Conservation (phyloP, 2,329 filamentous ascomycete species). For the Thelonectria discophora region DNA sequence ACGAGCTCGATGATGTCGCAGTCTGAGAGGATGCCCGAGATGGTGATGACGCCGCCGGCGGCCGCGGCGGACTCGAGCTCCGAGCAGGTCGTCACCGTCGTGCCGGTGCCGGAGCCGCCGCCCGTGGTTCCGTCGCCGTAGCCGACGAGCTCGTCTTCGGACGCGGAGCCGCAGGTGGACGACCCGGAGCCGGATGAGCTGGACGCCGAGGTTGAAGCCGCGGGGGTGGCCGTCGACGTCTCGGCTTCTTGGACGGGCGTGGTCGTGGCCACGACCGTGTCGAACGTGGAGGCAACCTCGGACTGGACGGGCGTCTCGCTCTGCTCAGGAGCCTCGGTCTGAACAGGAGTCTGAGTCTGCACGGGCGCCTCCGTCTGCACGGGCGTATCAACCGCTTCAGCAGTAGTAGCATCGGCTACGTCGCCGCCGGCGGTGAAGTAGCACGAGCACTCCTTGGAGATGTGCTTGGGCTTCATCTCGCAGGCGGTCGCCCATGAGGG, state of each 20-base stretch:
- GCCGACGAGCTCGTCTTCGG: slow-evolving; percentile 33
- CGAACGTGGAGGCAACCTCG: slow-evolving; percentile 24
- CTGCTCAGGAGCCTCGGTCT: too few species aligned
- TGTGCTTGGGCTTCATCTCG: slow-evolving; percentile 40
- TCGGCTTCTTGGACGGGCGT: slow-evolving; percentile 2
- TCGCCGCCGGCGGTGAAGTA: slow-evolving; percentile 36
- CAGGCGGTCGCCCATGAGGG: slow-evolving; percentile 45
- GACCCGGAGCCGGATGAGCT: slow-evolving; percentile 14
- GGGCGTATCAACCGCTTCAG: neutral
- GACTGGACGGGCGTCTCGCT: neutral
- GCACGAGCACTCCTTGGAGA: slow-evolving; percentile 47
- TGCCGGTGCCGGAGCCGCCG: slow-evolving; percentile 53
- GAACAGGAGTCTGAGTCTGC: too few species aligned
- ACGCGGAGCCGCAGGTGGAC: slow-evolving; percentile 30
- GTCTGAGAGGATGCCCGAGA: slow-evolving; percentile 53
- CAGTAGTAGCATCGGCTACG: slow-evolving; percentile 12
- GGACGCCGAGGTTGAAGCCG: neutral
- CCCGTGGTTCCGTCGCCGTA: slow-evolving; percentile 55
- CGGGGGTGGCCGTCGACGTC: slow-evolving; percentile 6
- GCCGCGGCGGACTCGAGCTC: slow-evolving; percentile 50
- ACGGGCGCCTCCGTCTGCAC: too few species aligned
- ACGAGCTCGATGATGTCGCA: slow-evolving; percentile 52
- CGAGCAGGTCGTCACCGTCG: slow-evolving; percentile 56
- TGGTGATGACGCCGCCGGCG: slow-evolving; percentile 53
- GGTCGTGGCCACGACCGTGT: slow-evolving; percentile 28